Percentiles rank a stretch among this genome's conserved stretches.
phyloP scores from a whole-genome alignment of 2,329 filamentous ascomycete species.

The Pseudonectria buxi region DNA sequence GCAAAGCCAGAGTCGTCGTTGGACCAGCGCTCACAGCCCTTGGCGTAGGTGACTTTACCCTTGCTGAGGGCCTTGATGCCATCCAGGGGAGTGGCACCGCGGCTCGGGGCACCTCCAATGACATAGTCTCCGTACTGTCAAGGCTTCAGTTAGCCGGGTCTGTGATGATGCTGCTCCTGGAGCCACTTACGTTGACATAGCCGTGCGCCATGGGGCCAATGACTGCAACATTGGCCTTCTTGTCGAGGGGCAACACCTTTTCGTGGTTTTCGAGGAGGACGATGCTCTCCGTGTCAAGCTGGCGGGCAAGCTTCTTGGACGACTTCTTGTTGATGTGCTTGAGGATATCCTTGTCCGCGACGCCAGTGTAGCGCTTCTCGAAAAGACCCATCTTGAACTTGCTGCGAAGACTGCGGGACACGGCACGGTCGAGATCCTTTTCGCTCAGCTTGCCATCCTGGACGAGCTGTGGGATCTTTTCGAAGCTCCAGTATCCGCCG shows the following conservation, averaged over 20 bases:
- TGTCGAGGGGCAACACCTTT: slow-evolving; percentile 46
- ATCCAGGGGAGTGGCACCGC: slow-evolving; percentile 62
- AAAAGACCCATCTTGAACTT: slow-evolving; percentile 68
- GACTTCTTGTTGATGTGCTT: slow-evolving; percentile 56
- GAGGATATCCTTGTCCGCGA: slow-evolving; percentile 46
- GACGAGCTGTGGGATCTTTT: slow-evolving; percentile 59
- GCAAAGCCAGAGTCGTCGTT: slow-evolving; percentile 60
- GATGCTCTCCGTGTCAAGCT: slow-evolving; percentile 59
- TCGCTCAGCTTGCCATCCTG: slow-evolving; percentile 53
- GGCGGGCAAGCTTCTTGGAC: slow-evolving; percentile 50
- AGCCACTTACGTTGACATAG: slow-evolving; percentile 55
- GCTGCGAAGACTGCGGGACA: slow-evolving; percentile 55
- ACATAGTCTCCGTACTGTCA: slow-evolving; percentile 65
- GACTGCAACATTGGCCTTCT: slow-evolving; percentile 62
- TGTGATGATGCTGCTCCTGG: neutral
- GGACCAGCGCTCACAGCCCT: slow-evolving; percentile 69
- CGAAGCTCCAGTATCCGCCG: slow-evolving; percentile 64
- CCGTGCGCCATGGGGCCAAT: slow-evolving; percentile 70
- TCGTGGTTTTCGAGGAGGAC: slow-evolving; percentile 54
- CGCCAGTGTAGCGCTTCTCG: slow-evolving; percentile 59
- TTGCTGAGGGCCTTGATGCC: slow-evolving; percentile 57
- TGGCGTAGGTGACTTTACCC: slow-evolving; percentile 56
- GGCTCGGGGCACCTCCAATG: slow-evolving; percentile 55
- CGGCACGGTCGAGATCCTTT: slow-evolving; percentile 56
- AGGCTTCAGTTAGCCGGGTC: slow-evolving; percentile 6